Evolutionary conservation across 2,329 filamentous ascomycete genomes (phyloP), one percentile per base, ranked within the genome.

Genomic region (Torrubiellomyces zombiae): DNA sequence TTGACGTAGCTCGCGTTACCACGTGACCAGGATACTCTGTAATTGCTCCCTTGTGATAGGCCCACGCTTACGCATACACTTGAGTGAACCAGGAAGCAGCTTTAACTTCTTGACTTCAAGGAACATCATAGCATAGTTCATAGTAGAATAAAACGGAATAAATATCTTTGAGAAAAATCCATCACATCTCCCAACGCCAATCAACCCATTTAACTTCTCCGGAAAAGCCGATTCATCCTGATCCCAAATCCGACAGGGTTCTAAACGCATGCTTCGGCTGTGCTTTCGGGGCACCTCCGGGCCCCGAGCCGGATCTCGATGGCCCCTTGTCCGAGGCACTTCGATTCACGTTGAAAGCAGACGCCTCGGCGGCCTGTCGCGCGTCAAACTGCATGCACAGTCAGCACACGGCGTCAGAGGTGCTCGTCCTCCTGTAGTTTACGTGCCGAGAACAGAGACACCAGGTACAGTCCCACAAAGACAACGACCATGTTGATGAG

Each of bases 381-480:
- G 66, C 61, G 39, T 75, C 70, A 27, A 75, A 58, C 60, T 72
- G 38, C 26, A 24, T 9, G 11, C 22, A 25, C 11, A 27, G 38
- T 49, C 32, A 50, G 40, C 26, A 26, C 33, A 24, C 22, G 14
- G 21, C 17, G 19, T n/a, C 13, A 21, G 13, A 5, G 6, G 11
- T 25, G n/a, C 9, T 25, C 12, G 12, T 28, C 24, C 13, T 29
- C 24, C 14, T 34, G 31, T 11, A 32, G 16, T 22, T 17, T 26
- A 56, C 63, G 28, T 53, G 62, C 67, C 43, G 67, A 62, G 35
- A 75, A 60, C n/a, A 76, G 46, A 4, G 67, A 71, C 6, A 57
- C 55, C 21, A 75, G 45, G 40, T 75, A 76, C 4, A 76, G 47
- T 9, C 67, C 70, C 22, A 74, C 51, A 32, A 75, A 68, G 5